Conservation (phyloP, 2,329 filamentous ascomycete genomes). For the Thielaviopsis musarum region DNA sequence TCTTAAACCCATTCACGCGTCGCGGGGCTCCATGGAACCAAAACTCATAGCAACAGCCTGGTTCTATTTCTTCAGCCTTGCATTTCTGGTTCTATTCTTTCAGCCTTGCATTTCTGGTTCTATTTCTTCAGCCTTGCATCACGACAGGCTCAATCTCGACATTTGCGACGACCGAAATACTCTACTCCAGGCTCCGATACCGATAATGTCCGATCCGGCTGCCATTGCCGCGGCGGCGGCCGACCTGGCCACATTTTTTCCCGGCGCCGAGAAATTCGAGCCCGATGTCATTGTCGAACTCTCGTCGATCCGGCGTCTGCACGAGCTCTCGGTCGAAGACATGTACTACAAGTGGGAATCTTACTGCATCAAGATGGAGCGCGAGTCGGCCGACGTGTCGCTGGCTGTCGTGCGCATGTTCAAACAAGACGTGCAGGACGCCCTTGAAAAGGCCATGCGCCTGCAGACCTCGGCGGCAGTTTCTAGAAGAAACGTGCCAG, state of each 20-base stretch:
- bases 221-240: constrained; percentile 5
- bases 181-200: not conserved
- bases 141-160: not conserved
- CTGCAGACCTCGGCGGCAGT: constrained; percentile 15
- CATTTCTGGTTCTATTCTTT: not conserved
- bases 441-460: constrained; percentile 59
- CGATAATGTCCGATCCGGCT: constrained; percentile 2
- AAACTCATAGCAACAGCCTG: not conserved
- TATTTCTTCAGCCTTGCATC: no score
- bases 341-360: constrained; percentile 98
- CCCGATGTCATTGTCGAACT: constrained; percentile 68
- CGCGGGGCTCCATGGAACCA: constrained; percentile 1
- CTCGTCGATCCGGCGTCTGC: constrained; percentile 69
- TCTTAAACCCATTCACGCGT: constrained; percentile 9
- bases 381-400: constrained; percentile 51
- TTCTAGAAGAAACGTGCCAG: constrained; percentile 37
- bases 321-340: constrained; percentile 67
- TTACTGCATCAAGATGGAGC: constrained; percentile 87
- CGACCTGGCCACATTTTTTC: constrained; percentile 35
- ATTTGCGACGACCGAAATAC: not conserved
- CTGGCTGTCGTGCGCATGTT: constrained; percentile 58
- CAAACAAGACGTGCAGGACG: constrained; percentile 75
- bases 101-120: not conserved
- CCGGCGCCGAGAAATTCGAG: constrained; percentile 42
- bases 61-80: no score